Percentiles rank a stretch among this genome's conserved stretches.
phyloP scores from a whole-genome alignment of 2,329 filamentous ascomycete genomes.

The Cyanodermella asteris region DNA sequence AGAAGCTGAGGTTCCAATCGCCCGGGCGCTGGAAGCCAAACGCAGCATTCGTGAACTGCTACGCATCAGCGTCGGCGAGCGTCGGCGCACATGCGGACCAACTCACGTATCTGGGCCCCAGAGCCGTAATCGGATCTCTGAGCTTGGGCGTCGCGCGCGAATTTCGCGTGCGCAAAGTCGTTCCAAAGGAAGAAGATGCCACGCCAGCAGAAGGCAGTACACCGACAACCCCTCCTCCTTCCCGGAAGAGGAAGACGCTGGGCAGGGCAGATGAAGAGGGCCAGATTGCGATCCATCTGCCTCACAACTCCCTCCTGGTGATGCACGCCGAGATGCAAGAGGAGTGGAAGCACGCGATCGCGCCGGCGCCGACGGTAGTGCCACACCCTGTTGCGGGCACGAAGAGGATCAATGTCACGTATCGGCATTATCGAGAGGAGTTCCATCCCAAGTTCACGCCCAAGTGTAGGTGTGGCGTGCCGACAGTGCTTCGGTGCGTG shows the following conservation, averaged over 20 bases:
- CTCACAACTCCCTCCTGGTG: slow-evolving; percentile 77
- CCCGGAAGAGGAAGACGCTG: slow-evolving; percentile 1
- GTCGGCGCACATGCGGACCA: slow-evolving; percentile 90
- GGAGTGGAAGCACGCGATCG: slow-evolving; percentile 49
- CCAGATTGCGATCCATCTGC: slow-evolving; percentile 73
- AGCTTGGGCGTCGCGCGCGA: slow-evolving; percentile 83
- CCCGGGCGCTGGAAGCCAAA: slow-evolving; percentile 59
- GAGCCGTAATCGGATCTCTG: slow-evolving; percentile 70
- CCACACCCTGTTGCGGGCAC: slow-evolving; percentile 67
- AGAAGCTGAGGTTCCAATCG: slow-evolving; percentile 60
- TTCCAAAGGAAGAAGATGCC: slow-evolving; percentile 34
- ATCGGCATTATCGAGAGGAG: slow-evolving; percentile 59
- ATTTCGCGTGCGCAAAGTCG: slow-evolving; percentile 63
- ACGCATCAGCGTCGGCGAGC: slow-evolving; percentile 55
- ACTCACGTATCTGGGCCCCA: slow-evolving; percentile 76
- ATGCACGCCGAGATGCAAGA: slow-evolving; percentile 99
- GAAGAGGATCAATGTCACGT: slow-evolving; percentile 80
- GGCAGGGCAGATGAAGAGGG: slow-evolving; percentile 27
- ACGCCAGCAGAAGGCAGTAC: slow-evolving; percentile 8
- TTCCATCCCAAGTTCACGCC: slow-evolving; percentile 62
- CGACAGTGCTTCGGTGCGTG: slow-evolving; percentile 51
- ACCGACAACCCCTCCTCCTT: no score
- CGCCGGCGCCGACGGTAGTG: slow-evolving; percentile 52
- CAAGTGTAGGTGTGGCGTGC: slow-evolving; percentile 50
- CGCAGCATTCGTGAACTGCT: slow-evolving; percentile 87